phyloP scores from a whole-genome alignment of 1,284 basidiomycete species.

The Ceratobasidium sp. region DNA sequence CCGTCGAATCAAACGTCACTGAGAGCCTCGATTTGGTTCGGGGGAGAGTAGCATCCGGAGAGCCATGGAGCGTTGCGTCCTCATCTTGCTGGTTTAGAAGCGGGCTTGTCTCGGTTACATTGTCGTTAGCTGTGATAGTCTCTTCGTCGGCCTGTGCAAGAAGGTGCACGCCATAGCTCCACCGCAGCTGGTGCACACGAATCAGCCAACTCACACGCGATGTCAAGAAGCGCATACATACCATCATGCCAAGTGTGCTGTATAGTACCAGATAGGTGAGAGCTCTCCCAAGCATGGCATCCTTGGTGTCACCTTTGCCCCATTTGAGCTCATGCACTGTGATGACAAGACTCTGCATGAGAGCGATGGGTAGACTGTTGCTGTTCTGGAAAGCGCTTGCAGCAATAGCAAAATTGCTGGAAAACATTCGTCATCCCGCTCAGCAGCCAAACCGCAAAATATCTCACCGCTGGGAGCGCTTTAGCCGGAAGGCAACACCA shows the following conservation, averaged over 20 bases:
- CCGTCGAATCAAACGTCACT: conserved; percentile 27
- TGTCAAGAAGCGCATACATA: conserved; percentile 52
- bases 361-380: conserved; percentile 91
- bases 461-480: conserved; percentile 52
- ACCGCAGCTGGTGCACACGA: conserved; percentile 68
- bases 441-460: conserved; percentile 58
- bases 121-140: conserved; percentile 39
- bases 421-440: conserved; percentile 54
- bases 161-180: conserved; percentile 85
- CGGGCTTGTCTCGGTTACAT: conserved; percentile 31
- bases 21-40: conserved; percentile 20
- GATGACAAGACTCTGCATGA: conserved; percentile 88
- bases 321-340: conserved; percentile 87
- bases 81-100: conserved; percentile 18
- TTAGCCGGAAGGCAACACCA: conserved; percentile 51
- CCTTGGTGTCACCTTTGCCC: conserved; percentile 79
- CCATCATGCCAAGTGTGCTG: conserved; percentile 92
- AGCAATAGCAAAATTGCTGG: conserved; percentile 82
- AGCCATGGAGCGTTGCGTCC: background rate
- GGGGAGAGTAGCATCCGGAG: background rate
- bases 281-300: conserved; percentile 90
- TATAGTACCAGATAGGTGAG: conserved; percentile 92
- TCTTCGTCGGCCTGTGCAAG: conserved; percentile 76
- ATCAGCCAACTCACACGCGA: conserved; percentile 12
- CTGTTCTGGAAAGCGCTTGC: conserved; percentile 91